Base-by-base conservation (phyloP, 1,139 yeast species). In the Spencermartinsiella ligniputridi region DNA sequence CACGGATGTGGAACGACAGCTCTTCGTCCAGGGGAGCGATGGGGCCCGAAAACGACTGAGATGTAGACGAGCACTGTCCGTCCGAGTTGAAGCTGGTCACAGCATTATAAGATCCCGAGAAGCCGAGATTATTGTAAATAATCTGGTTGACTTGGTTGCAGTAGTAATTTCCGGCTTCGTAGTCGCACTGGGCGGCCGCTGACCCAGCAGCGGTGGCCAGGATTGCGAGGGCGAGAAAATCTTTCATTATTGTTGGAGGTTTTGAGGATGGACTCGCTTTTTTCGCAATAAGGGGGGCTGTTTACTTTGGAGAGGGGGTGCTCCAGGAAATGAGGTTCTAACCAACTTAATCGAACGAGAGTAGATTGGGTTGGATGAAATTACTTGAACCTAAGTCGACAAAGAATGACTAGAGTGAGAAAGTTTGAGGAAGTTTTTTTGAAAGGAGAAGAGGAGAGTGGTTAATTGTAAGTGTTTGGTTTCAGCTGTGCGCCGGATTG, bases 1-100 rank as follows among this genome's bases (percentile, higher is more conserved):
- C 98, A 69, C 97, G 81, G 74, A 90, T 87, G 67, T 90, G 97
- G 46, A 92, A 86, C 15, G 96, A 82, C 42, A 90, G 71, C 64
- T 88, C 96, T 68, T 88, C 95, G 67, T 88, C 80, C 50, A 90
- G 70, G 27, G 97, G 97, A 40, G 96, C 71, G 61, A 87, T 71
- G 21, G 79, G 50, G 40, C 97, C 97, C 13, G 84, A 75, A 68
- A 88, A 85, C 8, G 76, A 52, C 16, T 68, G 68, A 13, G 77
- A 57, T 17, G 68, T 58, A 44, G 76, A 74, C 15, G 79, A 62
- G 64, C 95, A 80, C 36, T 71, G 53, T 1, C 84, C 65, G 52
- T 77, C 68, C 54, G 75, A 75, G 62, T 85, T 89, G 78, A 90
- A 79, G 52, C 67, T 59, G 44, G 83, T 78, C 48, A 92, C 94